Evolutionary conservation across 2,329 filamentous ascomycete genomes (phyloP).

Genomic region (Alternaria sp.): DNA sequence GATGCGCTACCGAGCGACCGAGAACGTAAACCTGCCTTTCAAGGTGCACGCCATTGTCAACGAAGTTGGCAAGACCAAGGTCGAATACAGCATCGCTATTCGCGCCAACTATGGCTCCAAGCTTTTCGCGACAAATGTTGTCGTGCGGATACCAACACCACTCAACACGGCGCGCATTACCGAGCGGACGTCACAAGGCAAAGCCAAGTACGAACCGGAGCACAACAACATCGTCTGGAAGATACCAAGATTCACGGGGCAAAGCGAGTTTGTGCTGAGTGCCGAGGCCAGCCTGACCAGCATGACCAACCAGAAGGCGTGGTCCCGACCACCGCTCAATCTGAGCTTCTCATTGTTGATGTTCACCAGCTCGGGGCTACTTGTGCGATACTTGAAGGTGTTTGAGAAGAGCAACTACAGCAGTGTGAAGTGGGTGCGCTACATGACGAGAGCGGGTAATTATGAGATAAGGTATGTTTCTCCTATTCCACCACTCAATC

Average conservation of each 20-base stretch:
- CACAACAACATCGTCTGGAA: constrained; percentile 99
- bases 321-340: constrained; percentile 91
- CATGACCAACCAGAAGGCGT: constrained; percentile 98
- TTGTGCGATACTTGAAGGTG: constrained; percentile 95
- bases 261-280: constrained; percentile 92
- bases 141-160: constrained; percentile 92
- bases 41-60: constrained; percentile 99
- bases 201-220: constrained; percentile 97
- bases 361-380: constrained; percentile 93
- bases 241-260: constrained; percentile 97
- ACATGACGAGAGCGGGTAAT: constrained; percentile 97
- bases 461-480: constrained; percentile 84
- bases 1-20: constrained; percentile 97
- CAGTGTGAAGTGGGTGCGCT: constrained; percentile 98
- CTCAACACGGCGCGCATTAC: constrained; percentile 95
- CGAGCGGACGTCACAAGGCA: constrained; percentile 91
- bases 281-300: constrained; percentile 91
- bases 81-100: constrained; percentile 97
- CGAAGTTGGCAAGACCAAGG: constrained; percentile 94
- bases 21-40: constrained; percentile 98
- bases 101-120: constrained; percentile 97
- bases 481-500: background rate
- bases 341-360: constrained; percentile 93
- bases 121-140: constrained; percentile 94
- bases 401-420: constrained; percentile 99